Evolutionary conservation across 805 yeast genomes (phyloP).

Genomic region (Metschnikowia arizonensis): DNA sequence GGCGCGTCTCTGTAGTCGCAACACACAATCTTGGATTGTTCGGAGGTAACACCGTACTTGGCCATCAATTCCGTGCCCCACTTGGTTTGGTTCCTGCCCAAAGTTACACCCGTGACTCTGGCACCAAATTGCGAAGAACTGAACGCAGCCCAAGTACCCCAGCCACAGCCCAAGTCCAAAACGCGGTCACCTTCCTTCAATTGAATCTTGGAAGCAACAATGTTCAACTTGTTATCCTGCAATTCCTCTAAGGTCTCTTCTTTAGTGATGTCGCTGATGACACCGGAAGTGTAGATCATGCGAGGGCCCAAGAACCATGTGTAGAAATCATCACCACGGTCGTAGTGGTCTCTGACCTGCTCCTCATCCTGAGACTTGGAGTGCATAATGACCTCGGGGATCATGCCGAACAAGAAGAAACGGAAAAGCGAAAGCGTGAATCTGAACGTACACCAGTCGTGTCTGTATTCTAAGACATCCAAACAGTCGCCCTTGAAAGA

Average conservation of each 20-base stretch:
- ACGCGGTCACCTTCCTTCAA: constrained; percentile 67
- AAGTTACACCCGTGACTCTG: constrained; percentile 80
- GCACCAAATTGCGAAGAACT: constrained; percentile 84
- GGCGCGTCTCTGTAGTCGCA: constrained; percentile 91
- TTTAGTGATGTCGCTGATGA: constrained; percentile 62
- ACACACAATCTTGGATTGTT: constrained; percentile 77
- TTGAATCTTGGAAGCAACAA: constrained; percentile 83
- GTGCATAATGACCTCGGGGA: constrained; percentile 90
- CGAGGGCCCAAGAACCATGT: constrained; percentile 92
- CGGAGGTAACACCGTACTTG: constrained; percentile 60
- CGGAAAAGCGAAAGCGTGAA: constrained; percentile 75
- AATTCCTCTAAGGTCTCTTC: constrained; percentile 74
- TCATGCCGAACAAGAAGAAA: constrained; percentile 80
- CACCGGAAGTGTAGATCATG: constrained; percentile 89
- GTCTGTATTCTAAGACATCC: constrained; percentile 80
- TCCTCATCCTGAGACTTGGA: constrained; percentile 93
- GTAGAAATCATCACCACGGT: constrained; percentile 94
- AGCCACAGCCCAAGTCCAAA: constrained; percentile 89
- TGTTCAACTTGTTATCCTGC: constrained; percentile 85
- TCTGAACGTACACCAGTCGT: constrained; percentile 83
- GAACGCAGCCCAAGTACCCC: constrained; percentile 89
- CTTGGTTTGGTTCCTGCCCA: constrained; percentile 86
- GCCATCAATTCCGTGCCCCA: constrained; percentile 75
- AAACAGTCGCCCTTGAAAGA: constrained; percentile 83
- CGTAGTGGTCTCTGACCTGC: constrained; percentile 93